Percentiles rank a stretch among this genome's conserved stretches.
phyloP scores from a whole-genome alignment of 805 yeast genomes.

The Phaffomyces thermotolerans region DNA sequence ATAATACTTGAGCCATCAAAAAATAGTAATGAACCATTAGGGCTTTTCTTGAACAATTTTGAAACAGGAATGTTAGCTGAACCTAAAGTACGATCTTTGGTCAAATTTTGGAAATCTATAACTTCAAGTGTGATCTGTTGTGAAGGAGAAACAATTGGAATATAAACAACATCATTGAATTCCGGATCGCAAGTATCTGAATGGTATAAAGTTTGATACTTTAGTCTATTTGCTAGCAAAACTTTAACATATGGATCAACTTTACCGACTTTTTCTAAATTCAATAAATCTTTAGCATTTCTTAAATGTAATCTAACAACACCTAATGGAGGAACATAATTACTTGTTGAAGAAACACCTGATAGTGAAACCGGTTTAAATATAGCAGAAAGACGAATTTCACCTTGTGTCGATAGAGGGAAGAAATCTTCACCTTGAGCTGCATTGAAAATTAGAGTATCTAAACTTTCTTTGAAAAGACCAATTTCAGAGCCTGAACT shows the following conservation, averaged over 20 bases:
- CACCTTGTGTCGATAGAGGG: constrained; percentile 45
- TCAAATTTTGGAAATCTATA: constrained; percentile 59
- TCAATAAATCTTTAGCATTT: constrained; percentile 42
- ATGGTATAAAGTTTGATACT: constrained; percentile 47
- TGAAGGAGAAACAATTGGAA: constrained; percentile 54
- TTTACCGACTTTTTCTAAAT: constrained; percentile 60
- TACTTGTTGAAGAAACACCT: constrained; percentile 38
- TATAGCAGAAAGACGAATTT: constrained; percentile 44
- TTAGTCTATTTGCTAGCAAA: constrained; percentile 48
- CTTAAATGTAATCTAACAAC: constrained; percentile 53
- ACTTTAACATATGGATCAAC: constrained; percentile 71
- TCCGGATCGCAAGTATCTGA: constrained; percentile 48
- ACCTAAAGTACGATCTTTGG: constrained; percentile 61
- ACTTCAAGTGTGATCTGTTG: constrained; percentile 53
- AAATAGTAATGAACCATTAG: constrained; percentile 39
- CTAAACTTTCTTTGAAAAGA: constrained; percentile 41
- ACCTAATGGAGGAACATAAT: constrained; percentile 57
- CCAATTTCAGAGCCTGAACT: constrained; percentile 46
- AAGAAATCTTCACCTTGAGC: constrained; percentile 42
- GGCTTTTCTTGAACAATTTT: constrained; percentile 41
- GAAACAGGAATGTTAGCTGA: constrained; percentile 42
- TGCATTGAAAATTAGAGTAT: constrained; percentile 36
- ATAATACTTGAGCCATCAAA: constrained; percentile 45
- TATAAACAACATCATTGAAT: constrained; percentile 51
- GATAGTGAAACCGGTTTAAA: constrained; percentile 69